phyloP scores from a whole-genome alignment of 2,329 filamentous ascomycete species.

The Aspergillus uvarum region DNA sequence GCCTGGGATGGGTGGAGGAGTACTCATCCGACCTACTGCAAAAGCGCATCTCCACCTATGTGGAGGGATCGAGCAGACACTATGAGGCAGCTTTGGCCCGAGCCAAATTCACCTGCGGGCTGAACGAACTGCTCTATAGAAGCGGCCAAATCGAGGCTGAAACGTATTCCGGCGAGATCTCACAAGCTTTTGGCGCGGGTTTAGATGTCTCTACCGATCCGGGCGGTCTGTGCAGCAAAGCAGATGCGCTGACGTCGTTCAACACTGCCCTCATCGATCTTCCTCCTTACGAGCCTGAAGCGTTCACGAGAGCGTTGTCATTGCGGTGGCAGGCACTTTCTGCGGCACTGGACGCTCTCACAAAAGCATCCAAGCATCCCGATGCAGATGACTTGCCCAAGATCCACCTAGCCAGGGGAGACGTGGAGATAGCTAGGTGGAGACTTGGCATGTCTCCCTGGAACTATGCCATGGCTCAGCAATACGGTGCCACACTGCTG shows the following conservation, averaged over 20 bases:
- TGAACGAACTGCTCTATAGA: conserved; percentile 59
- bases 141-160: conserved; percentile 49
- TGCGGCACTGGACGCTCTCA: conserved; percentile 51
- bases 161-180: conserved; percentile 53
- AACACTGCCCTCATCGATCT: conserved; percentile 48
- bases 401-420: conserved; percentile 56
- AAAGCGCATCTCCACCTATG: conserved; percentile 55
- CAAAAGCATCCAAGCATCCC: conserved; percentile 53
- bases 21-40: conserved; percentile 54
- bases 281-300: conserved; percentile 29
- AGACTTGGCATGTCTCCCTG: conserved; percentile 50
- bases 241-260: conserved; percentile 57
- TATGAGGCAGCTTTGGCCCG: conserved; percentile 56
- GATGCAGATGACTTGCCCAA: conserved; percentile 51
- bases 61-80: conserved; percentile 46
- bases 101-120: conserved; percentile 57
- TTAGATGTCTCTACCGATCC: conserved; percentile 46
- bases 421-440: conserved; percentile 56
- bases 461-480: conserved; percentile 43
- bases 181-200: conserved; percentile 41
- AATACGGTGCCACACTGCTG: conserved; percentile 49
- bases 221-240: conserved; percentile 54
- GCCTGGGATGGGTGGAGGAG: conserved; percentile 59
- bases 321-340: conserved; percentile 56
- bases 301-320: conserved; percentile 30